phyloP scores from a whole-genome alignment of 2,329 filamentous ascomycete genomes.

The Tolypocladium nubicola region DNA sequence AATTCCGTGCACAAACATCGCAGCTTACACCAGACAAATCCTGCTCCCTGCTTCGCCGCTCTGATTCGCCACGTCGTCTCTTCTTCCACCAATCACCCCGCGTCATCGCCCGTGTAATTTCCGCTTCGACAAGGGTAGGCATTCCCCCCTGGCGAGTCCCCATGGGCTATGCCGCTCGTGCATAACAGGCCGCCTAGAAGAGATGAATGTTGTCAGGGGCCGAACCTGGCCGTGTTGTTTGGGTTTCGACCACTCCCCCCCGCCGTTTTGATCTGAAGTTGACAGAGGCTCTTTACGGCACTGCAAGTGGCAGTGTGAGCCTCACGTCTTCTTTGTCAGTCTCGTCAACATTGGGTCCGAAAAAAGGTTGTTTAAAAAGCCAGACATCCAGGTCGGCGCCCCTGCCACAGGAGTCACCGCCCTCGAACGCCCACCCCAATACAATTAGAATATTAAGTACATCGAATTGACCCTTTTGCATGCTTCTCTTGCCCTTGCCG shows the following conservation, averaged over 20 bases:
- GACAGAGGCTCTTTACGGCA: neutral
- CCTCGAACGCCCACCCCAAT: conserved; percentile 13
- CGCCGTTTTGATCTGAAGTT: neutral
- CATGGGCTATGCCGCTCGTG: neutral
- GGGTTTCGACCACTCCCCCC: neutral
- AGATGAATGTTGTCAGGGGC: neutral
- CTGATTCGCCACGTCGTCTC: neutral
- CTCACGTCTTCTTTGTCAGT: neutral
- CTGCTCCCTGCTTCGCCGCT: neutral
- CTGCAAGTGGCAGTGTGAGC: neutral
- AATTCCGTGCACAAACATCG: neutral
- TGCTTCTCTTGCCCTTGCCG: conserved; percentile 8
- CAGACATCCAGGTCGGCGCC: conserved; percentile 10
- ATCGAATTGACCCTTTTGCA: conserved; percentile 9
- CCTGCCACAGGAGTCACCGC: conserved; percentile 6
- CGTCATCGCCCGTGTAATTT: conserved; percentile 1
- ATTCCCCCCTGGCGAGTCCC: neutral
- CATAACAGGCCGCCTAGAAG: neutral
- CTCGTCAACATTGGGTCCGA: neutral
- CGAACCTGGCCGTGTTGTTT: neutral
- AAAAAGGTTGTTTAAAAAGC: conserved; percentile 6
- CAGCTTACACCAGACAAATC: neutral
- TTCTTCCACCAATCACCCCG: neutral
- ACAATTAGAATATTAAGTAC: conserved; percentile 40
- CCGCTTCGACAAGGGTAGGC: neutral